phyloP scores from a whole-genome alignment of 1,284 basidiomycete genomes.

The Ustilago bromivora region DNA sequence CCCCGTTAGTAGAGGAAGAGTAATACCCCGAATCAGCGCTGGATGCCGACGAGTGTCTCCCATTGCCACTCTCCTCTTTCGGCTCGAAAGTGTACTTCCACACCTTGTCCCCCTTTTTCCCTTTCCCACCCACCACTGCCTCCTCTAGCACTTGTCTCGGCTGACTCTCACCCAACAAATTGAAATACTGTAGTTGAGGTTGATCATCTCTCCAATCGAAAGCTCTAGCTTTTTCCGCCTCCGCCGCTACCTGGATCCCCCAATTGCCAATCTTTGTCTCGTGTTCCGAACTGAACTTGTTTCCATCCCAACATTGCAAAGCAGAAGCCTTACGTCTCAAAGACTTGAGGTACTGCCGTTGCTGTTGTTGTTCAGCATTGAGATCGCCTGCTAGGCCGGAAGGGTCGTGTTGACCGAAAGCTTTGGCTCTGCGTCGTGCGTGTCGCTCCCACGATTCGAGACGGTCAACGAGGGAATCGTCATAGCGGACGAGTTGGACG shows the following conservation, averaged over 20 bases:
- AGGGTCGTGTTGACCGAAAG: constrained; percentile 55
- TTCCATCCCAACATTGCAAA: constrained; percentile 44
- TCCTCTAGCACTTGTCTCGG: constrained; percentile 14
- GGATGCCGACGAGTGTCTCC: constrained; percentile 23
- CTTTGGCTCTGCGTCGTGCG: constrained; percentile 48
- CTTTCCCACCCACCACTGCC: neutral
- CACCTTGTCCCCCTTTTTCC: constrained; percentile 15
- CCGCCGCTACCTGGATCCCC: constrained; percentile 54
- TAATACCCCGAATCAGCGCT: constrained; percentile 45
- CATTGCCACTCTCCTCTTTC: constrained; percentile 16
- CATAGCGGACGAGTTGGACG: constrained; percentile 53
- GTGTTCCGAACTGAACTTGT: constrained; percentile 34
- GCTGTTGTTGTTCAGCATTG: constrained; percentile 31
- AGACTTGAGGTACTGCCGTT: constrained; percentile 41
- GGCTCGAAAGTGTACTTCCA: constrained; percentile 44
- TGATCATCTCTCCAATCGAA: constrained; percentile 57
- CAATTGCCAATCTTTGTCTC: constrained; percentile 51
- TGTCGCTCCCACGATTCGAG: constrained; percentile 56
- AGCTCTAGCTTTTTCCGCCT: constrained; percentile 53
- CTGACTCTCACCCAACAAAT: constrained; percentile 17
- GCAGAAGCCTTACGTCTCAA: constrained; percentile 32
- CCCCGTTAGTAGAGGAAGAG: constrained; percentile 1
- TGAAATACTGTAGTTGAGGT: constrained; percentile 45
- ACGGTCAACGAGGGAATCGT: constrained; percentile 47
- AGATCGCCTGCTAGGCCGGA: constrained; percentile 40